Base-by-base conservation (phyloP, 148 eudicot genomes). In the Fagopyrum esculentum region DNA sequence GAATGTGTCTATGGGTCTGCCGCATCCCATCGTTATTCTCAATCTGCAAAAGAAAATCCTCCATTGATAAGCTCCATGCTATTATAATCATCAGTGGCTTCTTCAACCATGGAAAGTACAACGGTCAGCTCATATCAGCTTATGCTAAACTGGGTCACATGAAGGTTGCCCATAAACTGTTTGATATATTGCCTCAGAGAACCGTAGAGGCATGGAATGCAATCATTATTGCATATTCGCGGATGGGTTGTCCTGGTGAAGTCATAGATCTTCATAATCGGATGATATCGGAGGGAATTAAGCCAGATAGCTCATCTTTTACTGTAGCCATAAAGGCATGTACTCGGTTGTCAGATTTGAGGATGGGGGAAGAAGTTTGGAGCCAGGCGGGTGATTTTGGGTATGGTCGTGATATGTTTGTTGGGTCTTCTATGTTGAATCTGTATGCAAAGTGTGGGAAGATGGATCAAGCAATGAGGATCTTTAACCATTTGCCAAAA, bases 241-340 rank as follows among this genome's bases (percentile, higher is more conserved):
- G 88, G 0, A 54, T 51, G 29, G 79, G 78, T 59, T 52, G 69
- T 16, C 81, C 81, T 2, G 47, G 9, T 73, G 87, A 87, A 60
- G 93, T 89, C 9, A 10, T 87, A 29, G 73, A 72, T 74, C 74
- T 90, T 10, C 88, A 85, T 73, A 66, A 56, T 3, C 46, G 56
- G 71, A 84, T 90, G 94, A 66, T 61, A 54, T 61, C 40, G 52
- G 87, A 86, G 61, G 89, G 84, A 30, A 72, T 84, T 49, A 86
- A 71, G 75, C 91, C 89, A n/a, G 97, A 92, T 63, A 92, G 97
- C 84, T 92, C 95, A 7, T 84, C 89, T 19, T 89, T 88, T 74
- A 91, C 93, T 0, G 78, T 89, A 60, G 82, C 86, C 3, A 85
- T 91, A 66, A 91, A 89, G 85, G 91, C 93, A 47, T 91, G 97